Evolutionary conservation across 768 basidiomycete species (phyloP).

Genomic region (Holtermannia corniformis): DNA sequence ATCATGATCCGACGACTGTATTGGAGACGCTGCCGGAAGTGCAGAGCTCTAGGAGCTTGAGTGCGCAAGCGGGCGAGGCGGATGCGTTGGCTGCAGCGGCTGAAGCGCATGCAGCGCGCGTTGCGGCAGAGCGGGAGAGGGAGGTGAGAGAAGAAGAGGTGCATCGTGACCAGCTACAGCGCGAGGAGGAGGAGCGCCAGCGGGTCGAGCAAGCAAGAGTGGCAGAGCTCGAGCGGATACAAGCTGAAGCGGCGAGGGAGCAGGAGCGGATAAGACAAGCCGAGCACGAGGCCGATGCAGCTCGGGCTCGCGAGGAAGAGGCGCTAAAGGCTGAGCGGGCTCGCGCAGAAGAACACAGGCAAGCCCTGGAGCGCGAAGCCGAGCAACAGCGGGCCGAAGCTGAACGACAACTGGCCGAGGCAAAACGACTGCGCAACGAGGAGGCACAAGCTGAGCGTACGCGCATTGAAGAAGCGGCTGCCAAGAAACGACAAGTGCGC

Average conservation of each 20-base stretch:
- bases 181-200: conserved; percentile 5
- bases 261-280: conserved; percentile 5
- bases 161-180: conserved; percentile 1
- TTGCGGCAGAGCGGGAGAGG: conserved; percentile 2
- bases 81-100: not conserved
- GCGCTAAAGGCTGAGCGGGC: conserved; percentile 5
- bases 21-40: not conserved
- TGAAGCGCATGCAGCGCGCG: not conserved
- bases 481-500: conserved; percentile 12
- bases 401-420: no score
- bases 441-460: conserved; percentile 7
- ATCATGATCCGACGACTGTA: conserved; percentile 1
- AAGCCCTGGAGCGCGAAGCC: no score
- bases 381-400: no score
- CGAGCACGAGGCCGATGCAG: conserved; percentile 7
- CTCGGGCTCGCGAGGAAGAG: conserved; percentile 1
- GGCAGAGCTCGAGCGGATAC: not conserved
- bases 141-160: conserved; percentile 9
- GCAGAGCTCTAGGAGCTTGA: not conserved
- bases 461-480: conserved; percentile 8
- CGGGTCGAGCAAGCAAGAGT: not conserved
- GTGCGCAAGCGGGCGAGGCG: not conserved
- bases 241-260: not conserved
- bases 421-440: conserved; percentile 1
- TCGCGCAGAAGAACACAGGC: conserved; percentile 2